Evolutionary conservation across 345 rosid species (phyloP).

Genomic region (Moringa oleifera): DNA sequence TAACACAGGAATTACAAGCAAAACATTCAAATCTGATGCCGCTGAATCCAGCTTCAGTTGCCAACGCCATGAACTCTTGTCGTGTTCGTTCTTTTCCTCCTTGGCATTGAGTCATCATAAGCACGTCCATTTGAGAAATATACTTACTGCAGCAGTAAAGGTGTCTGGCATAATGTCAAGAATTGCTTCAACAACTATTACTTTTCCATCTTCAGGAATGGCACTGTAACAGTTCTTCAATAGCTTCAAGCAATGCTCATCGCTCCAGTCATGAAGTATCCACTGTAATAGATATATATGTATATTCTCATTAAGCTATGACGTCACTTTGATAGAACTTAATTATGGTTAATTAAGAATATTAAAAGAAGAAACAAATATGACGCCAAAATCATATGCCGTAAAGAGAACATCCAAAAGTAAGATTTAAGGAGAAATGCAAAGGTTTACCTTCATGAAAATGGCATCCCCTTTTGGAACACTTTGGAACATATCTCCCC

Average conservation of each 20-base stretch:
- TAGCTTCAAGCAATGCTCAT: conserved; percentile 25
- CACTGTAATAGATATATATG: too few species aligned
- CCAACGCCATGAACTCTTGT: conserved; percentile 21
- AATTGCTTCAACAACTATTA: conserved; percentile 16
- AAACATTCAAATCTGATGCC: too few species aligned
- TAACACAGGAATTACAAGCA: too few species aligned
- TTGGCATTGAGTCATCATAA: conserved; percentile 21
- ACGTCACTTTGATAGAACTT: too few species aligned
- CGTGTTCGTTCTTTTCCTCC: conserved; percentile 28
- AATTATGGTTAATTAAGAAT: too few species aligned
- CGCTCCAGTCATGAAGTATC: conserved; percentile 57
- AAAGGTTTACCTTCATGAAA: conserved; percentile 32
- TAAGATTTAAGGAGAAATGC: too few species aligned
- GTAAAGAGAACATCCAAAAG: too few species aligned
- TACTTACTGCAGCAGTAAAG: conserved; percentile 5
- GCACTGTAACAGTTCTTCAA: conserved; percentile 24
- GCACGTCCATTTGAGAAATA: conserved; percentile 10
- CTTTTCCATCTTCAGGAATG: conserved; percentile 21
- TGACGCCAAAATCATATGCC: too few species aligned
- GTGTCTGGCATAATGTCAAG: conserved; percentile 8
- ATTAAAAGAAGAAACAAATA: too few species aligned
- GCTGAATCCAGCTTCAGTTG: conserved; percentile 18
- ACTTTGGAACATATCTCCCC: conserved; percentile 23
- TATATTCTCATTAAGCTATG: too few species aligned
- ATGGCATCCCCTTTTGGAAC: conserved; percentile 30